Percentiles rank a stretch among this genome's conserved stretches.
These are phyloP conservation scores for Kokia cookei DNA, from an alignment of 441 rosid genomes.

Conservation along the genomic window DNA sequence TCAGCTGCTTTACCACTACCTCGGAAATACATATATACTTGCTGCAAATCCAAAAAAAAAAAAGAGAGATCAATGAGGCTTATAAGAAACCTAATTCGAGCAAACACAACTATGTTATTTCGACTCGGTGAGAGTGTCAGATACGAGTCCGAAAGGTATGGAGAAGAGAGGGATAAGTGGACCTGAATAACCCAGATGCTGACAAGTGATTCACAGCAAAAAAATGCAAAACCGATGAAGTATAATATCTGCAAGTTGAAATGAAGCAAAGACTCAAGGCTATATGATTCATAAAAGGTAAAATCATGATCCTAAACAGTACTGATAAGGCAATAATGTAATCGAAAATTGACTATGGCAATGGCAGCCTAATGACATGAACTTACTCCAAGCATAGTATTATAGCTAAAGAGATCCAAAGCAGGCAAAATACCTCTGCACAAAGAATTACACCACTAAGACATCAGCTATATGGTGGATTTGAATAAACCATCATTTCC, in stretches of 20 bases:
- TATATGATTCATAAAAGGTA: not conserved
- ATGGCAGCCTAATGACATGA: not conserved
- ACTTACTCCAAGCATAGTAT: slow-evolving; percentile 74
- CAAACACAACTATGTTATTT: too few relatives aligned
- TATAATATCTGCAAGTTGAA: slow-evolving; percentile 60
- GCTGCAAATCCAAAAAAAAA: slow-evolving; percentile 41
- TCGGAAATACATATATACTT: slow-evolving; percentile 97
- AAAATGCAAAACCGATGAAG: slow-evolving; percentile 77
- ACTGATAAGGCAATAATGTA: not conserved
- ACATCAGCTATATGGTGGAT: slow-evolving; percentile 7
- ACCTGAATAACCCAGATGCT: slow-evolving; percentile 99
- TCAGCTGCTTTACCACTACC: slow-evolving; percentile 96
- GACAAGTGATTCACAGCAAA: slow-evolving; percentile 68
- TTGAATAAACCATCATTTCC: too few relatives aligned
- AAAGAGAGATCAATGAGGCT: not conserved
- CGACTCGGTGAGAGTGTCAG: not conserved
- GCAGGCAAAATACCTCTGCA: slow-evolving; percentile 97
- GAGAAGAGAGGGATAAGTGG: slow-evolving; percentile 8
- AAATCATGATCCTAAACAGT: not conserved
- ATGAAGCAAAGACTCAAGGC: not conserved
- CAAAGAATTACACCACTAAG: slow-evolving; percentile 22
- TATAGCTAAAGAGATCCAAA: slow-evolving; percentile 44
- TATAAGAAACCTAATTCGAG: not conserved
- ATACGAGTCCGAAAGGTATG: not conserved
- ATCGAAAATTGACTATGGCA: not conserved